These are phyloP conservation scores for Fraxinus anomala DNA, from an alignment of 257 asterid genomes.

Conservation along the genomic window DNA sequence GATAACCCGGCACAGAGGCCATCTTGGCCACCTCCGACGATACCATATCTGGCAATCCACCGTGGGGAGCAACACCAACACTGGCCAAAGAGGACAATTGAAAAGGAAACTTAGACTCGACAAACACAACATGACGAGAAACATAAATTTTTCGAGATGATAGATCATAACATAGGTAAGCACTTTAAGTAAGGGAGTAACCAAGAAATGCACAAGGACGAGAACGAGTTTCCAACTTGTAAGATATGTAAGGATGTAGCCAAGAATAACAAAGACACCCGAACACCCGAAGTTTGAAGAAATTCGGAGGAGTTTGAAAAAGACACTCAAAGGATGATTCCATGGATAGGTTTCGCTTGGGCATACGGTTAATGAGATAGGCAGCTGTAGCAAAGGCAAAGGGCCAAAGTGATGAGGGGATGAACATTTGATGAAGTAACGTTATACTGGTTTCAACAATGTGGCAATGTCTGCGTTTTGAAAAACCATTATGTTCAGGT, in stretches of 20 bases:
- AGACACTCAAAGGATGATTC: background rate
- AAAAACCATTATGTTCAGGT: conserved; percentile 1
- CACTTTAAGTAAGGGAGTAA: conserved; percentile 1
- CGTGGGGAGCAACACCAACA: no score
- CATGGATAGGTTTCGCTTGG: background rate
- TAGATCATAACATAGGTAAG: background rate
- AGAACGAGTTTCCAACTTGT: background rate
- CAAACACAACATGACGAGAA: no score
- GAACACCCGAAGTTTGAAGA: background rate
- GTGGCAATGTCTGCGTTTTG: background rate
- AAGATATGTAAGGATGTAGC: background rate
- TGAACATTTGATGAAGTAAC: background rate
- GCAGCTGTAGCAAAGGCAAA: background rate
- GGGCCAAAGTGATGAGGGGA: background rate
- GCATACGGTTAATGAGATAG: no score
- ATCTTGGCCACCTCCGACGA: no score
- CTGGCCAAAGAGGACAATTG: no score
- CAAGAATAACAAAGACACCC: conserved; percentile 14
- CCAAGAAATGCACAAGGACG: conserved; percentile 4
- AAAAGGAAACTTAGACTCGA: no score
- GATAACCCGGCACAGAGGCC: no score
- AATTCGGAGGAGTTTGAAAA: background rate
- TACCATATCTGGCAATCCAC: no score
- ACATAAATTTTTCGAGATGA: background rate
- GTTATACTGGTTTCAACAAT: background rate